phyloP scores from a whole-genome alignment of 331 rosid genomes.

The Acacia concinna region DNA sequence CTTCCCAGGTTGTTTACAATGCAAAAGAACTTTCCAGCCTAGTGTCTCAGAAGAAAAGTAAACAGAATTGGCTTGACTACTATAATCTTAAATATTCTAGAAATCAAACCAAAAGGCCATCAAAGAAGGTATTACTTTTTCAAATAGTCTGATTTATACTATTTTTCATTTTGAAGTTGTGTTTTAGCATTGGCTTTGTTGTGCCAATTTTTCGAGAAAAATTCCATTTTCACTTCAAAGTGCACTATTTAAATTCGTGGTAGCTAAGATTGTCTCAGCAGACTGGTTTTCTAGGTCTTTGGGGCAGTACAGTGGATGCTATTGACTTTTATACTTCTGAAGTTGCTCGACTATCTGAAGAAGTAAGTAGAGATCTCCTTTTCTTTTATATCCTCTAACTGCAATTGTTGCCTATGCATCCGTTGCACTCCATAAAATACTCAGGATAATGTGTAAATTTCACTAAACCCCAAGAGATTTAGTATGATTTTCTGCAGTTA shows the following conservation, averaged over 20 bases:
- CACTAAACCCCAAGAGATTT: not conserved
- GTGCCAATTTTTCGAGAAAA: not conserved
- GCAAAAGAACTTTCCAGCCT: conserved; percentile 77
- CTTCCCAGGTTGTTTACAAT: conserved; percentile 75
- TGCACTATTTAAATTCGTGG: conserved; percentile 15
- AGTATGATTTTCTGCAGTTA: not conserved
- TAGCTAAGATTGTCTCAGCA: conserved; percentile 45
- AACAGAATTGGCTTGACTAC: conserved; percentile 88
- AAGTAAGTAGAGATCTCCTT: conserved; percentile 49
- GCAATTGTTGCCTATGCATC: conserved; percentile 12
- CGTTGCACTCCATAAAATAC: not conserved
- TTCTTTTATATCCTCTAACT: conserved; percentile 14
- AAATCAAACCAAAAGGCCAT: conserved; percentile 62
- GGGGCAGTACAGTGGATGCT: conserved; percentile 73
- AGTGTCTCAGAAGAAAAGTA: conserved; percentile 73
- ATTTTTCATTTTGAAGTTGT: conserved; percentile 15
- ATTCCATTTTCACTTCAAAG: conserved; percentile 2
- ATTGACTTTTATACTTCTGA: conserved; percentile 65
- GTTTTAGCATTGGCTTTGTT: conserved; percentile 6
- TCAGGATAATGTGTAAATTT: not conserved
- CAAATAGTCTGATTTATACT: conserved; percentile 16
- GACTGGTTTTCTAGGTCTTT: conserved; percentile 92
- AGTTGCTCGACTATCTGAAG: conserved; percentile 54
- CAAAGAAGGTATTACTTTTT: conserved; percentile 56
- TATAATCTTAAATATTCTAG: conserved; percentile 77